Conservation (phyloP, 495 filamentous ascomycete genomes). For the Darksidea phi region DNA sequence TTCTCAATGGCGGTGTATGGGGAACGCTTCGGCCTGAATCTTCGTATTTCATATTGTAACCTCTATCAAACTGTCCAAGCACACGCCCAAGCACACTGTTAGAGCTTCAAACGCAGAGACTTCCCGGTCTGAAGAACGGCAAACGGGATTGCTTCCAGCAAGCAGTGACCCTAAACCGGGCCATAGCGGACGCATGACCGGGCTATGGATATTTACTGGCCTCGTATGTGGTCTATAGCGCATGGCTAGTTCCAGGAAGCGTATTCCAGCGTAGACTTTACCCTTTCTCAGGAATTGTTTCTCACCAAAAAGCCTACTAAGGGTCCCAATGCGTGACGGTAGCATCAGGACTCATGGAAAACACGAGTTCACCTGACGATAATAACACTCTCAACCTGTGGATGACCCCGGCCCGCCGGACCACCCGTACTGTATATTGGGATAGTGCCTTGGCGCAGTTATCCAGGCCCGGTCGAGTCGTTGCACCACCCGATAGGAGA, state of each 20-base stretch:
- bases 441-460: constrained; percentile 22
- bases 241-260: constrained; percentile 3
- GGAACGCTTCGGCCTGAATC: background rate
- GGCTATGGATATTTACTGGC: constrained; percentile 25
- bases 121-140: constrained; percentile 13
- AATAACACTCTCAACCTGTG: constrained; percentile 21
- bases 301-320: constrained; percentile 8
- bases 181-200: constrained; percentile 11
- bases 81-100: constrained; percentile 1
- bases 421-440: constrained; percentile 34
- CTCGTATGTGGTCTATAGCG: constrained; percentile 5
- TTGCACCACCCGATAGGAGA: constrained; percentile 20
- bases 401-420: constrained; percentile 33
- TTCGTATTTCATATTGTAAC: constrained; percentile 30
- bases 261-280: constrained; percentile 4
- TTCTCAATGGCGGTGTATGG: background rate
- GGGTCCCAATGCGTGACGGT: background rate
- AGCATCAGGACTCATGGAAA: constrained; percentile 14
- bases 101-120: constrained; percentile 3
- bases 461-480: constrained; percentile 19
- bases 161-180: constrained; percentile 14
- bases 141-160: constrained; percentile 8
- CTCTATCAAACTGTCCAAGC: constrained; percentile 4
- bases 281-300: constrained; percentile 11
- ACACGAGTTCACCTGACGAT: constrained; percentile 33